phyloP scores from a whole-genome alignment of 306 rosid genomes.

The Albizia julibrissin region DNA sequence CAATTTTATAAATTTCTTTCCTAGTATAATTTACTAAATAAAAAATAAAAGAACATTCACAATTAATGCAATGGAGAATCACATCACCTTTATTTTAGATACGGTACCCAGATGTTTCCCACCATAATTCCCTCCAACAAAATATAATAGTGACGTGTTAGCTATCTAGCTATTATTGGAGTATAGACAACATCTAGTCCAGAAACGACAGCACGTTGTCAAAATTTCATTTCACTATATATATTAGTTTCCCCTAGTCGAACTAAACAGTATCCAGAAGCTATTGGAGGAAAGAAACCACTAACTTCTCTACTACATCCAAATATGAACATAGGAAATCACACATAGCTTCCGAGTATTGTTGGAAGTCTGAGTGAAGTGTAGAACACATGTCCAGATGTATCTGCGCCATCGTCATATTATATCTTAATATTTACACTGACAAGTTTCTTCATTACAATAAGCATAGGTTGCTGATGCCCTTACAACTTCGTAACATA shows the following conservation, averaged over 20 bases:
- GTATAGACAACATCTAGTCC: background rate
- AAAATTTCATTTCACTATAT: background rate
- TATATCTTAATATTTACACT: no score
- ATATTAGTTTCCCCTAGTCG: no score
- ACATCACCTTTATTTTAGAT: background rate
- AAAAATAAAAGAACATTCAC: background rate
- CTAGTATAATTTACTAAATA: no score
- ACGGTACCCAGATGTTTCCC: background rate
- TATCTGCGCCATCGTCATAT: no score
- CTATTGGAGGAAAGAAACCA: no score
- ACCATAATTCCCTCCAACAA: background rate
- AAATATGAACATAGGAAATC: background rate
- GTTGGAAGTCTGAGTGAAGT: background rate
- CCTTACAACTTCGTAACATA: no score
- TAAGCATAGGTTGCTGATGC: no score
- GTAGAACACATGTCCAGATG: background rate
- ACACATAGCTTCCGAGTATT: background rate
- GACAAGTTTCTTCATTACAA: no score
- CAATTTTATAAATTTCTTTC: no score
- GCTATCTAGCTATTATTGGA: background rate
- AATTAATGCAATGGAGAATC: background rate
- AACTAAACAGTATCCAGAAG: background rate
- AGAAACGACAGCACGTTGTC: background rate
- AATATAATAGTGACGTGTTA: background rate
- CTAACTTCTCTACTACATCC: background rate